A percentile compares a stretch with the other conserved stretches of the same genome.
Conservation (phyloP, 495 filamentous ascomycete genomes). For the Thermothielavioides terrestris region DNA sequence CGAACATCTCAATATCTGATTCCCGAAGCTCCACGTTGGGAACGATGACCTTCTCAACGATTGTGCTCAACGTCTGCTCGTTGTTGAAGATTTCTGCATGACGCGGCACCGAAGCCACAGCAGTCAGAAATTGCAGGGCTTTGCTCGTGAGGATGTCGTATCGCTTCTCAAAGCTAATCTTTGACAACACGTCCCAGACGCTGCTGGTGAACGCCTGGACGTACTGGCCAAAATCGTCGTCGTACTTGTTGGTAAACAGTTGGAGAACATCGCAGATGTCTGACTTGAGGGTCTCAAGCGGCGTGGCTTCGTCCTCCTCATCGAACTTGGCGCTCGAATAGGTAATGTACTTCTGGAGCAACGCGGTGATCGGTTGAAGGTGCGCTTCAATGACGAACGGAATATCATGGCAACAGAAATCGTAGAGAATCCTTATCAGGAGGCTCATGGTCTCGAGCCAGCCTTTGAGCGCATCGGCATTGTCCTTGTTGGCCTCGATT, state of each 20-base stretch:
- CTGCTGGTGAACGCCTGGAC: constrained; percentile 74
- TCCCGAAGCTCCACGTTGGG: constrained; percentile 87
- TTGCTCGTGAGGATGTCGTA: constrained; percentile 94
- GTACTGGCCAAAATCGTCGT: constrained; percentile 77
- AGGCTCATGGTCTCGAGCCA: constrained; percentile 77
- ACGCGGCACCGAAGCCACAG: constrained; percentile 63
- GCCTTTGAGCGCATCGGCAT: constrained; percentile 61
- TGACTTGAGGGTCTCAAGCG: constrained; percentile 76
- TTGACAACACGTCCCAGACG: constrained; percentile 85
- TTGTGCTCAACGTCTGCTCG: constrained; percentile 61
- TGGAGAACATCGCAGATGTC: constrained; percentile 84
- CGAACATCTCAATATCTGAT: constrained; percentile 89
- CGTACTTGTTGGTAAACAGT: constrained; percentile 84
- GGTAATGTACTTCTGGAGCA: constrained; percentile 87
- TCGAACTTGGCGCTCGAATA: constrained; percentile 77
- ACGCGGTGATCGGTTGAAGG: constrained; percentile 58
- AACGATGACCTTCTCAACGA: constrained; percentile 90
- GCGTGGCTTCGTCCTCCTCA: constrained; percentile 78
- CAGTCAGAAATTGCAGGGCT: constrained; percentile 86
- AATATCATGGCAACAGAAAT: constrained; percentile 92
- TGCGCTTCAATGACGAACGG: constrained; percentile 88
- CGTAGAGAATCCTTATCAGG: constrained; percentile 84
- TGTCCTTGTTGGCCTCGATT: constrained; percentile 64
- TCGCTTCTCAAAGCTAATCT: constrained; percentile 76
- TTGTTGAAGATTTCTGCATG: constrained; percentile 84